phyloP scores from a whole-genome alignment of 2,329 filamentous ascomycete genomes.

The Apiospora pterosperma region DNA sequence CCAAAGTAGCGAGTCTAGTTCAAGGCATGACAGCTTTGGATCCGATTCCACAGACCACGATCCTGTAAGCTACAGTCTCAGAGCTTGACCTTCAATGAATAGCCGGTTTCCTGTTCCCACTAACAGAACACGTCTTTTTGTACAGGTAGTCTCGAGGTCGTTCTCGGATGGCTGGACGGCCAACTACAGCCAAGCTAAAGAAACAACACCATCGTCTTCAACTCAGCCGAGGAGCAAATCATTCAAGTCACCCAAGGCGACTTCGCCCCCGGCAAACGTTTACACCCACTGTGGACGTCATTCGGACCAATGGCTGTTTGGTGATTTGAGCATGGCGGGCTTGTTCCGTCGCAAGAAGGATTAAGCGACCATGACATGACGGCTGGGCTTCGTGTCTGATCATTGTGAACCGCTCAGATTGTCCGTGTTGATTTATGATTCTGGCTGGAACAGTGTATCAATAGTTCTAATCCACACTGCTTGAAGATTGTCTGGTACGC shows the following conservation, averaged over 20 bases:
- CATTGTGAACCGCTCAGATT: background rate
- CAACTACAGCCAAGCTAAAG: background rate
- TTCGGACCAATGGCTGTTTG: conserved; percentile 50
- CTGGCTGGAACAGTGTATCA: conserved; percentile 1
- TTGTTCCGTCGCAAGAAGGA: conserved; percentile 34
- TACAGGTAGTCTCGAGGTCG: background rate
- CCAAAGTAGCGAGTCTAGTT: conserved; percentile 10
- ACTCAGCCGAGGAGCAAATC: conserved; percentile 19
- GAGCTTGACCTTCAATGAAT: background rate
- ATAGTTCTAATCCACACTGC: background rate
- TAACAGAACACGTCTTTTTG: background rate
- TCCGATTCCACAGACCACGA: conserved; percentile 11
- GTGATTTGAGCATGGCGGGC: conserved; percentile 43
- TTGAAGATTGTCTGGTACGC: background rate
- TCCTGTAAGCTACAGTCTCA: background rate
- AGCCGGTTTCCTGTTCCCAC: background rate
- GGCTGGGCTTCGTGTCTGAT: background rate
- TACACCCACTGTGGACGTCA: conserved; percentile 55
- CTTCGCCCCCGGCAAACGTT: conserved; percentile 42
- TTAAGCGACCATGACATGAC: background rate
- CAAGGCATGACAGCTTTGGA: conserved; percentile 21
- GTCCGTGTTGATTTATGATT: background rate
- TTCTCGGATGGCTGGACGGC: conserved; percentile 6
- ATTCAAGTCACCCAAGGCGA: conserved; percentile 23
- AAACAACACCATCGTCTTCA: conserved; percentile 12